phyloP scores from a whole-genome alignment of 2,329 filamentous ascomycete genomes.

The Aspergillus ochraceus region DNA sequence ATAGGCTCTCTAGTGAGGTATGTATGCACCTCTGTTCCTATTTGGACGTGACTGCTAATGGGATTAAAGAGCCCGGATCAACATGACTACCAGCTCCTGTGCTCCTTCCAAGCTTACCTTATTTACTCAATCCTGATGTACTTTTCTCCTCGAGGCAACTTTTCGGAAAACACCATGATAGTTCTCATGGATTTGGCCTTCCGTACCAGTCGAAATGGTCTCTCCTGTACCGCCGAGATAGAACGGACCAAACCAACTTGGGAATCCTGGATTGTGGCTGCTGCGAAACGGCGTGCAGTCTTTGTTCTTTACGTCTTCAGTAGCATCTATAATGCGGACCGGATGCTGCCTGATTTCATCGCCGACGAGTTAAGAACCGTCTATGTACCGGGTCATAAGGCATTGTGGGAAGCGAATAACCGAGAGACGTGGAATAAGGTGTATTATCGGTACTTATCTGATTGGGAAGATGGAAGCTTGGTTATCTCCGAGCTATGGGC shows the following conservation, averaged over 20 bases:
- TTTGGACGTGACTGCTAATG: neutral
- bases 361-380: slow-evolving; percentile 51
- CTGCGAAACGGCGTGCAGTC: slow-evolving; percentile 54
- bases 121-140: slow-evolving; percentile 54
- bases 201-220: slow-evolving; percentile 39
- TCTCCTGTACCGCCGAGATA: slow-evolving; percentile 48
- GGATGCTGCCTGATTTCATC: slow-evolving; percentile 49
- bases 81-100: slow-evolving; percentile 37
- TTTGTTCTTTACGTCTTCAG: slow-evolving; percentile 57
- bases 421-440: slow-evolving; percentile 44
- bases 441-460: slow-evolving; percentile 46
- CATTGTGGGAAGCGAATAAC: slow-evolving; percentile 45
- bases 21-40: neutral
- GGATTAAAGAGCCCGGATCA: slow-evolving; percentile 1
- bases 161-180: slow-evolving; percentile 45
- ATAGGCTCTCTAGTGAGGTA: slow-evolving; percentile 20
- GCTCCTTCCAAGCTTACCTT: slow-evolving; percentile 55
- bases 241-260: slow-evolving; percentile 44
- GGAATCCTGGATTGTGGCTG: slow-evolving; percentile 56
- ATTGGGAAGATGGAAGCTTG: slow-evolving; percentile 45
- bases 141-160: slow-evolving; percentile 36
- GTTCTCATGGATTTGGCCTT: slow-evolving; percentile 54
- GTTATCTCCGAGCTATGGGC: slow-evolving; percentile 56
- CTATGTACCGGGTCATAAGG: slow-evolving; percentile 43
- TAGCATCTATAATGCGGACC: slow-evolving; percentile 47